These are phyloP conservation scores for Microcyclospora tardicrescens DNA, from an alignment of 2,329 filamentous ascomycete genomes.

Conservation along the genomic window DNA sequence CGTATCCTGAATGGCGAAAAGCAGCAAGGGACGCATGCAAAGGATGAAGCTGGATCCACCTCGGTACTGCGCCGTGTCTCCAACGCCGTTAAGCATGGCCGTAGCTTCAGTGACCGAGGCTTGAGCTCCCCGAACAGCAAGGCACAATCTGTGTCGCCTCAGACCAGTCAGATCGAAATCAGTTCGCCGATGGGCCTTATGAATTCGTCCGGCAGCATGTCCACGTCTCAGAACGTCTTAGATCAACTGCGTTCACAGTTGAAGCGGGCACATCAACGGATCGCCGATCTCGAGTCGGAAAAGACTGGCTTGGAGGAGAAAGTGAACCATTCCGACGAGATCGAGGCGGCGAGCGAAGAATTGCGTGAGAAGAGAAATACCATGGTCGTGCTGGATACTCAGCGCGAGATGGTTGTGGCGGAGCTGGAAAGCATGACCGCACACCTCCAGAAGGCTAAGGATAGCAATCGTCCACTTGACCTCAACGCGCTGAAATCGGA, in stretches of 20 bases:
- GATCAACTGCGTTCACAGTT: constrained; percentile 41
- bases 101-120: constrained; percentile 62
- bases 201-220: constrained; percentile 2
- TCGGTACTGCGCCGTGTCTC: constrained; percentile 81
- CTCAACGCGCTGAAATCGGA: constrained; percentile 54
- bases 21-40: constrained; percentile 37
- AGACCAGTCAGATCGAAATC: constrained; percentile 30
- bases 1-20: constrained; percentile 65
- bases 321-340: constrained; percentile 46
- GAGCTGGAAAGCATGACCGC: constrained; percentile 83
- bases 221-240: constrained; percentile 1
- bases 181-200: constrained; percentile 11
- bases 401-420: constrained; percentile 88
- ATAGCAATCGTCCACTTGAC: constrained; percentile 67
- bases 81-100: constrained; percentile 83
- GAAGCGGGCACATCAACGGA: constrained; percentile 66
- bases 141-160: constrained; percentile 15
- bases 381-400: constrained; percentile 83
- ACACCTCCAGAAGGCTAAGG: constrained; percentile 76
- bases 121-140: constrained; percentile 10
- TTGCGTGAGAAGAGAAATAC: constrained; percentile 89
- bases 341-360: constrained; percentile 72
- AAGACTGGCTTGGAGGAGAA: constrained; percentile 44
- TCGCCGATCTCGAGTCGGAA: constrained; percentile 75
- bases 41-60: constrained; percentile 26